Evolutionary conservation across 345 rosid species (phyloP), one percentile per base, ranked within the genome.

Genomic region (Salix koriyanagi): DNA sequence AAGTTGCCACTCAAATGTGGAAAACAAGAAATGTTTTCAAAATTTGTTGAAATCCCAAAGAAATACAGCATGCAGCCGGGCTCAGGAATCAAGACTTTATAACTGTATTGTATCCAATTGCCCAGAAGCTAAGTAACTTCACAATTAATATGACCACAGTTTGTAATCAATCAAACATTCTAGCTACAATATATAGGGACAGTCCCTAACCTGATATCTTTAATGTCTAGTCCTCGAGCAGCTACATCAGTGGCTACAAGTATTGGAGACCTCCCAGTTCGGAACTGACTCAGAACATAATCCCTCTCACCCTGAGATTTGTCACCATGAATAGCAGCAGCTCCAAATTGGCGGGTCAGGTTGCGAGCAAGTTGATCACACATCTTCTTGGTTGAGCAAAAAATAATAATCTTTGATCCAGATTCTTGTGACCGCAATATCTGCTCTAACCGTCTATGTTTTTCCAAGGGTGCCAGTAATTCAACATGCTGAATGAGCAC

Each of bases 221-320:
- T 96, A 19, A 93, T 84, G 71, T 93, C 97, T 64, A 93, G 81
- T 39, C 97, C 97, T 74, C 96, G 91, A 77, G 97, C 97, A 77
- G 97, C 97, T 67, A 93, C 97, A 88, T 93, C 97, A 72, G 97
- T 93, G 58, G 97, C 97, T 32, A 92, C 96, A 71, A 91, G 95
- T 66, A 92, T 80, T 1, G 97, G 97, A 78, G 88, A 89, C 87
- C 90, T 90, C 61, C 97, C 97, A 58, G 85, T 76, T 23, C 91
- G 94, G 81, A 93, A 93, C 81, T 93, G 96, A 83, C 77, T 88
- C 75, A 93, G 79, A 65, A 93, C 96, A 77, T 71, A 72, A 85
- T 93, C 97, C 78, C 97, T 91, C 81, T 93, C 96, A 72, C 90
- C 77, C 85, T 91, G 97, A 56, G 96, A 93, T 81, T 93, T 93